These are phyloP conservation scores for Aspergillus quadricinctus DNA, from an alignment of 2,329 filamentous ascomycete genomes.

Conservation along the genomic window DNA sequence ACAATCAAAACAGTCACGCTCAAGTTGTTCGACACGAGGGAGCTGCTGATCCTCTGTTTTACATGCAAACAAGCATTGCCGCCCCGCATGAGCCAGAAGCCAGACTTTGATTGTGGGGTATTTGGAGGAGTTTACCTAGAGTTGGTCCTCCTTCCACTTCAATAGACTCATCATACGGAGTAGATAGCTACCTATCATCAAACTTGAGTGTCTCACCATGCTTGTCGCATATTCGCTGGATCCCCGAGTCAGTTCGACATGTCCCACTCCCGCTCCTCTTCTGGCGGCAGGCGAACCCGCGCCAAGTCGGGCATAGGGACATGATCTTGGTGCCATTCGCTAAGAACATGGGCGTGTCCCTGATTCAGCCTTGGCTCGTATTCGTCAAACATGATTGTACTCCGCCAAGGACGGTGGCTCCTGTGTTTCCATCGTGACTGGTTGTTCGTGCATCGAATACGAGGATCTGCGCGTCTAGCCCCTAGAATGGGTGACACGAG, in stretches of 20 bases:
- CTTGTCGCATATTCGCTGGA: not conserved
- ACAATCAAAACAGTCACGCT: not conserved
- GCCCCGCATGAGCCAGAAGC: too few relatives aligned
- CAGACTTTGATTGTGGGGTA: too few relatives aligned
- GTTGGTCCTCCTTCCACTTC: too few relatives aligned
- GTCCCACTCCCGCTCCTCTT: not conserved
- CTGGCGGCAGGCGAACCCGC: not conserved
- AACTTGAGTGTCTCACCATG: too few relatives aligned
- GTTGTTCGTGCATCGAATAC: not conserved
- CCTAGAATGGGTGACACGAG: not conserved
- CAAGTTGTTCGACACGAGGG: too few relatives aligned
- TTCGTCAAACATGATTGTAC: not conserved
- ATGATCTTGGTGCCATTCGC: not conserved
- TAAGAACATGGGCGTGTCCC: not conserved
- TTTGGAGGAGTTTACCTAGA: too few relatives aligned
- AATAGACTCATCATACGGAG: too few relatives aligned
- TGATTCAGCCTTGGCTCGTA: not conserved
- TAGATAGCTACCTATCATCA: too few relatives aligned
- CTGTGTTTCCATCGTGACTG: not conserved
- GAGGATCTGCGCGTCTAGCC: not conserved
- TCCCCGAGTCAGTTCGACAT: too few relatives aligned
- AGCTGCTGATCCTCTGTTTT: too few relatives aligned
- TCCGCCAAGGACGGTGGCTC: not conserved
- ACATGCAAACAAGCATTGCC: too few relatives aligned
- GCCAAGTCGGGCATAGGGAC: not conserved